These are phyloP conservation scores for Fusarium camptoceras DNA, from an alignment of 2,329 filamentous ascomycete species.

Conservation along the genomic window DNA sequence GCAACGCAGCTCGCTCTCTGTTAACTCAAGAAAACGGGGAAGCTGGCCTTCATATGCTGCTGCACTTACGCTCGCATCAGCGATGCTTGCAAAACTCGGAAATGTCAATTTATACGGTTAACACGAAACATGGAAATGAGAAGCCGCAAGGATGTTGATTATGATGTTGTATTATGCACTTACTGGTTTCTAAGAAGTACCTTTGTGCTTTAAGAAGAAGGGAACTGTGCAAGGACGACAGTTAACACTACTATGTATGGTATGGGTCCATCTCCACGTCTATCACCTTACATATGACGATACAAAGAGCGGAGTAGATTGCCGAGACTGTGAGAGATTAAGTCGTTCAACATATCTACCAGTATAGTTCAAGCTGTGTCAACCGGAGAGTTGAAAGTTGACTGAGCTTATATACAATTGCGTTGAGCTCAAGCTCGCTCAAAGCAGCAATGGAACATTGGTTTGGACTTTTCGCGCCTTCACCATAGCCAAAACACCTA, in stretches of 20 bases:
- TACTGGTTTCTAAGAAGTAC: neutral
- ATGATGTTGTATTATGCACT: neutral
- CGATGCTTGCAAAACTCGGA: neutral
- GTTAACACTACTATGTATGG: neutral
- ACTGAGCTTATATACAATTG: neutral
- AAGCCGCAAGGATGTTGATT: neutral
- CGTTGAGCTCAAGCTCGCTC: neutral
- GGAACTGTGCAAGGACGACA: neutral
- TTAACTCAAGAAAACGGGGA: neutral
- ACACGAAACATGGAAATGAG: too few relatives aligned
- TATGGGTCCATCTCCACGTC: neutral
- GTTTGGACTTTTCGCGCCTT: neutral
- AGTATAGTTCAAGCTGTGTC: neutral
- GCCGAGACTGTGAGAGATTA: neutral
- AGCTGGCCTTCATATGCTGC: too few relatives aligned
- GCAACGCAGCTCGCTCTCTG: too few relatives aligned
- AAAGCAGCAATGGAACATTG: neutral
- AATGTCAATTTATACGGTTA: too few relatives aligned
- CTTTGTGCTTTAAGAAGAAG: neutral
- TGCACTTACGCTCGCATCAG: neutral
- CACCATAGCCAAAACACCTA: neutral
- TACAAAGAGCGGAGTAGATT: neutral
- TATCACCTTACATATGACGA: neutral
- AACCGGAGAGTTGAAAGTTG: neutral
- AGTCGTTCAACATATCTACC: neutral